Base-by-base conservation (phyloP, 2,329 filamentous ascomycete genomes). In the Beauveria rudraprayagi region DNA sequence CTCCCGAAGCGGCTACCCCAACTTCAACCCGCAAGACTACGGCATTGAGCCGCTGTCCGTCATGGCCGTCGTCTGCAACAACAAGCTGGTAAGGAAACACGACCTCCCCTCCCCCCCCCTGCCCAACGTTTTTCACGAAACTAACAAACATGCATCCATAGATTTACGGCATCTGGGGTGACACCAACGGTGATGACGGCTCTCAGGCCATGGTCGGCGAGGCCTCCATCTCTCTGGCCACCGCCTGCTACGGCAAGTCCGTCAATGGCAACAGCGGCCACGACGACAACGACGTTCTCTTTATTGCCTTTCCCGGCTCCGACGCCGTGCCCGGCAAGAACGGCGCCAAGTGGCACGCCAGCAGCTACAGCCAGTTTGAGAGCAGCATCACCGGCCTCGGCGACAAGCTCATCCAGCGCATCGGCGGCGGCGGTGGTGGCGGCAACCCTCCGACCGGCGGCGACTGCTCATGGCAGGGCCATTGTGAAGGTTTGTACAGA, bases 241-340 rank as follows among this genome's bases (percentile, higher is more conserved):
- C 81, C 37, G 73, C 79, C 22, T 87, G 84, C 68, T 87, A 78
- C 67, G 82, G 82, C 3, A 60, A 47, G 40, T 22, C 34, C 71
- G 72, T 88, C 37, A 82, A 73, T 43, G 85, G 84, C 3, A 73
- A 85, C 68, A 75, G 71, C 59, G 85, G 85, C 1, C 79, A 87
- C 69, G 76, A 77, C 46, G 70, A 74, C 17, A 77, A 83, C 40
- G 83, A 88, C 68, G 82, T 88, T 0, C 70, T 88, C 41, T 88
- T 82, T 69, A 76, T 88, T 54, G 85, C 82, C 0, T 88, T 88
- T 67, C 75, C 75, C 0, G 84, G 84, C 1, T 61, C 70, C 0
- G 77, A 81, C 6, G 83, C 85, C 1, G 81, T 86, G 0, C 83
- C 83, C 0, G 84, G 83, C 1, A 70, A 74, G 14, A 68, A 71